phyloP scores from a whole-genome alignment of 2,329 filamentous ascomycete species.

The Chrysosporium queenslandicum region DNA sequence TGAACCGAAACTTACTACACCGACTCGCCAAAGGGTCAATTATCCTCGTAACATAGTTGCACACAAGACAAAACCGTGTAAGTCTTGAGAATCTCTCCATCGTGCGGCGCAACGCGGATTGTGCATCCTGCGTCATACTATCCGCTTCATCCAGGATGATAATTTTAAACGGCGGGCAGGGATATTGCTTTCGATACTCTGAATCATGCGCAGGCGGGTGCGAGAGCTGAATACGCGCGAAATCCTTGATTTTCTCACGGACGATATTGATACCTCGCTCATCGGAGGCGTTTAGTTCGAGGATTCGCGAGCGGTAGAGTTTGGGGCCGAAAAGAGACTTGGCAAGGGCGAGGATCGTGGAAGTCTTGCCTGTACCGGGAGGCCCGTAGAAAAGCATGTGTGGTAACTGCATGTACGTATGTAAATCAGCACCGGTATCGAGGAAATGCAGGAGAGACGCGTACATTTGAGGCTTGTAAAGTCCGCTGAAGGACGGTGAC shows the following conservation, averaged over 20 bases:
- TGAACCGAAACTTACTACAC: slow-evolving; percentile 97
- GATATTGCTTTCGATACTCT: slow-evolving; percentile 58
- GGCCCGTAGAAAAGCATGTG: slow-evolving; percentile 99
- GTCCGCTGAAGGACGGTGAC: slow-evolving; percentile 86
- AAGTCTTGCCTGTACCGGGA: slow-evolving; percentile 95
- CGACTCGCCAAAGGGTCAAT: slow-evolving; percentile 90
- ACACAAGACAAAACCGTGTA: slow-evolving; percentile 93
- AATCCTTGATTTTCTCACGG: slow-evolving; percentile 95
- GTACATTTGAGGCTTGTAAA: slow-evolving; percentile 82
- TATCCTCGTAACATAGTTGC: slow-evolving; percentile 97
- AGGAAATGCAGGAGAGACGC: background rate
- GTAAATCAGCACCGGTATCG: slow-evolving; percentile 9
- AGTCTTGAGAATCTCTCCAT: slow-evolving; percentile 99
- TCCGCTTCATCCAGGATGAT: slow-evolving; percentile 97
- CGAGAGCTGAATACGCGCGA: slow-evolving; percentile 87
- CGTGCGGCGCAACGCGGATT: slow-evolving; percentile 80
- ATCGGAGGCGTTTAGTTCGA: slow-evolving; percentile 97
- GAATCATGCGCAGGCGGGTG: slow-evolving; percentile 61
- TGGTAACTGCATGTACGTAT: slow-evolving; percentile 52
- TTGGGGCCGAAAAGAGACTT: slow-evolving; percentile 97
- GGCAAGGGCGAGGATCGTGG: slow-evolving; percentile 89
- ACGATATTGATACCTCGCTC: slow-evolving; percentile 97
- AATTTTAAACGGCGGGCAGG: slow-evolving; percentile 97
- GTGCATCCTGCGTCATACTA: slow-evolving; percentile 97
- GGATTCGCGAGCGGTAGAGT: slow-evolving; percentile 84